Percentiles rank a stretch among this genome's conserved stretches.
phyloP scores from a whole-genome alignment of 2,329 filamentous ascomycete species.

The Fusarium citri region DNA sequence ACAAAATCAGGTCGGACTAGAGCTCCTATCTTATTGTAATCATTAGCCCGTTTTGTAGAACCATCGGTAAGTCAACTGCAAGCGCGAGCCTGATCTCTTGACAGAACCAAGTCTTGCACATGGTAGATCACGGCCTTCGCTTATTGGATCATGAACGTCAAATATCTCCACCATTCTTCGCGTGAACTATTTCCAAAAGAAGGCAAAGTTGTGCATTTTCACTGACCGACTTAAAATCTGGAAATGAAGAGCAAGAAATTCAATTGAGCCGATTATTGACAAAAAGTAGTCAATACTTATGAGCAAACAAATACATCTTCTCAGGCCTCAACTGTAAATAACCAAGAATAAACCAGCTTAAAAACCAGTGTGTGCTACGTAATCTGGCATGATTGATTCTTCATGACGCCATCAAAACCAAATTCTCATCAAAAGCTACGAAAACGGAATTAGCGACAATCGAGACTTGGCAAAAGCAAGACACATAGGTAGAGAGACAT shows the following conservation, averaged over 20 bases:
- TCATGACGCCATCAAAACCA: no score
- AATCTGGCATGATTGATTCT: no score
- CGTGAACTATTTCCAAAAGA: background rate
- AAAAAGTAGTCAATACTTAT: background rate
- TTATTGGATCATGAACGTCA: background rate
- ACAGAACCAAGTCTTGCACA: background rate
- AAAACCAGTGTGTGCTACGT: no score
- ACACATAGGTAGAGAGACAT: no score
- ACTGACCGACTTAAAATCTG: background rate
- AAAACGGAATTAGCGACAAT: no score
- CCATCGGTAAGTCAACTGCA: background rate
- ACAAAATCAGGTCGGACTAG: accelerated
- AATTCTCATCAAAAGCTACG: no score
- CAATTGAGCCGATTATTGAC: no score
- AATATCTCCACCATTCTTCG: background rate
- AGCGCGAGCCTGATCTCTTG: background rate
- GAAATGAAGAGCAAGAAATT: background rate
- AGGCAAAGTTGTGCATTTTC: conserved; percentile 19
- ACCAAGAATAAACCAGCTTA: no score
- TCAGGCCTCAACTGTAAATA: no score
- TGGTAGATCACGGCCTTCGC: background rate
- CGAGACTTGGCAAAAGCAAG: no score
- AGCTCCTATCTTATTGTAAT: background rate
- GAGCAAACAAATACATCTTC: no score
- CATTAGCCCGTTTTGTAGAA: accelerated